Evolutionary conservation across 495 filamentous ascomycete species (phyloP), one percentile per base, ranked within the genome.

Genomic region (Aspergillus incahuasiensis): DNA sequence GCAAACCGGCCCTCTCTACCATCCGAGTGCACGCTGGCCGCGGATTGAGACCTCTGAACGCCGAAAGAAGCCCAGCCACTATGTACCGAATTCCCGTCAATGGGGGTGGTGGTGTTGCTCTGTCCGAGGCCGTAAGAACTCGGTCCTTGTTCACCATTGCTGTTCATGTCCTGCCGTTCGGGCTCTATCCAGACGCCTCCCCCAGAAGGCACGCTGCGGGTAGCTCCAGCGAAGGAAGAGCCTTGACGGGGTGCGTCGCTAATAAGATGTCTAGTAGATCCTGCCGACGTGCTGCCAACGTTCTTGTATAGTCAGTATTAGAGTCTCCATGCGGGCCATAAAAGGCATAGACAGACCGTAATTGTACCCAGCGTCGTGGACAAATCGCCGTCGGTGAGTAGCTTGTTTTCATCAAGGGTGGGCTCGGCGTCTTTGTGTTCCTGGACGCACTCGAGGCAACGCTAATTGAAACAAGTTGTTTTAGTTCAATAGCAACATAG

Each of bases 371-470:
- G 48, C 6, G 32, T 21, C 1, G 50, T 47, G 0, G 58, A 57
- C 6, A 43, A 25, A 11, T 64, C 58, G 21, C 47, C 45, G 24
- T 58, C 59, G 2, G 38, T 16, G 7, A 64, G 18, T 11, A 64
- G 15, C 46, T 63, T 66, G 8, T 58, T 44, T 25, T 66, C 61
- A 5, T 62, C 61, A 0, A 54, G 13, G 2, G 65, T 40, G 12
- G 63, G 63, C 5, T 68, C 66, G 24, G 57, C 49, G 15, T 68
- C 66, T 11, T 47, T 20, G 35, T 63, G 59, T 30, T 53, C 54
- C 41, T 78, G 71, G 21, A 83, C 78, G 52, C 86, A 87, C 18
- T 67, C 65, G 16, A 79, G 65, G 64, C 84, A 88, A 70, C 72
- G 76, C 80, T 83, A 55, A 3, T 6, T 18, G 56, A 6, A 41